These are phyloP conservation scores for Plasmodium inui DNA, from an alignment of 169 alveolate species.

Conservation along the genomic window DNA sequence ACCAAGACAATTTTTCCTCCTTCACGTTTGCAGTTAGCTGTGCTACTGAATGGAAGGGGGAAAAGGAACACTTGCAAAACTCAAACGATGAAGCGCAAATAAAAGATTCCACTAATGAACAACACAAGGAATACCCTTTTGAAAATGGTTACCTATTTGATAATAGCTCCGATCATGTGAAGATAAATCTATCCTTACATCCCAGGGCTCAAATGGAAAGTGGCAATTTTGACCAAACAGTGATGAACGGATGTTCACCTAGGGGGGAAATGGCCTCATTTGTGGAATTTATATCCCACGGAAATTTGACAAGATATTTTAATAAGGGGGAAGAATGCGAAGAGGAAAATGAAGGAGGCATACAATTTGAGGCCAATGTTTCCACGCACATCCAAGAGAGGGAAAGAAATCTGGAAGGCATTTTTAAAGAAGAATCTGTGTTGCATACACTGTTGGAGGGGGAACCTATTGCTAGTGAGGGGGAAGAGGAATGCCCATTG, in stretches of 20 bases:
- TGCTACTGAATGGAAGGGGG: slow-evolving; percentile 3
- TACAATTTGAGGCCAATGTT: neutral
- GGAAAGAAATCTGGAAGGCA: neutral
- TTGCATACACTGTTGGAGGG: neutral
- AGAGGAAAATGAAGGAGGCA: neutral
- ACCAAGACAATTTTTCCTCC: slow-evolving; percentile 40
- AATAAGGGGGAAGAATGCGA: neutral
- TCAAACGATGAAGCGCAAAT: neutral
- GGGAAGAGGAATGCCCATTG: neutral
- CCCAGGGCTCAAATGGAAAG: neutral
- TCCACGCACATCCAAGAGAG: neutral
- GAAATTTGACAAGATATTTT: neutral
- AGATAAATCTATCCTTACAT: neutral
- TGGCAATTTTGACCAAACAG: neutral
- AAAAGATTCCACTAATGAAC: neutral
- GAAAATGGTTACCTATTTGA: neutral
- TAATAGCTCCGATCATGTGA: neutral
- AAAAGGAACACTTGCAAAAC: neutral
- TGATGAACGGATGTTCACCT: neutral
- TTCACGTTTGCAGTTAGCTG: slow-evolving; percentile 10
- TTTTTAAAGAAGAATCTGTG: neutral
- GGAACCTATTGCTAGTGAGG: neutral
- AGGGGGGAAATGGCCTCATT: neutral
- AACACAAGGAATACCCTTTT: neutral
- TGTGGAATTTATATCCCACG: neutral